Percentiles rank a stretch among this genome's conserved stretches.
Conservation (phyloP, 2,329 filamentous ascomycete genomes). For the Colletotrichum shisoi region DNA sequence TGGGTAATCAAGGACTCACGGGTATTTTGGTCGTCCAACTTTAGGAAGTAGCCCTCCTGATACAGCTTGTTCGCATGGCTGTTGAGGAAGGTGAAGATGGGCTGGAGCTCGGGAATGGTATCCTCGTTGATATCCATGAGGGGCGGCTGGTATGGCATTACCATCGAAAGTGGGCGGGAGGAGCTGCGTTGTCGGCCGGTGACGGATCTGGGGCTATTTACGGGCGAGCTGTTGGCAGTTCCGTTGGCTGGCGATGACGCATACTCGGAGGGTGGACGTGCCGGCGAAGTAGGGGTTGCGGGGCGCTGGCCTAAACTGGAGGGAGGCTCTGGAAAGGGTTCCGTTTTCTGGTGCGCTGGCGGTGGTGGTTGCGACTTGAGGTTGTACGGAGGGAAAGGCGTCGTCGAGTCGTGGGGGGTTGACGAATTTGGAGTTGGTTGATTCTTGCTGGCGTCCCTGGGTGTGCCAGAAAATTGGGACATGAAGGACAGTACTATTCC, state of each 20-base stretch:
- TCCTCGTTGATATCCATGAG: constrained; percentile 85
- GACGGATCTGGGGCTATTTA: constrained; percentile 54
- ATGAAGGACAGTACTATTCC: constrained; percentile 83
- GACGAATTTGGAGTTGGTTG: constrained; percentile 56
- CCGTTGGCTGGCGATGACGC: constrained; percentile 52
- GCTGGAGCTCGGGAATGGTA: constrained; percentile 89
- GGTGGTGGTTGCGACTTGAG: constrained; percentile 31
- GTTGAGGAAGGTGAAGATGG: constrained; percentile 92
- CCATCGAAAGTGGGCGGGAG: constrained; percentile 82
- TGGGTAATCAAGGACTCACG: constrained; percentile 65
- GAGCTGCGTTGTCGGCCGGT: constrained; percentile 56
- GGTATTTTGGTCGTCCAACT: constrained; percentile 91
- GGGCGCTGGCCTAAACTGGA: constrained; percentile 46
- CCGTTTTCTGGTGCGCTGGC: constrained; percentile 28
- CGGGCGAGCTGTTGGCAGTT: constrained; percentile 54
- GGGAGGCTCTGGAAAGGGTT: constrained; percentile 33
- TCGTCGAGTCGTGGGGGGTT: constrained; percentile 50
- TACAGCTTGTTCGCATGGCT: constrained; percentile 96
- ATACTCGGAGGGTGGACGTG: constrained; percentile 51
- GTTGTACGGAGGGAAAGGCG: constrained; percentile 41
- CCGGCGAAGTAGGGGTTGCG: constrained; percentile 47
- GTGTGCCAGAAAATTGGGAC: constrained; percentile 73
- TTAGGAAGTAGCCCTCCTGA: constrained; percentile 97
- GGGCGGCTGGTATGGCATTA: constrained; percentile 84
- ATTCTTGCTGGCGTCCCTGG: constrained; percentile 50